Base-by-base conservation (phyloP, 2,329 filamentous ascomycete genomes). In the Colletotrichum tropicale region DNA sequence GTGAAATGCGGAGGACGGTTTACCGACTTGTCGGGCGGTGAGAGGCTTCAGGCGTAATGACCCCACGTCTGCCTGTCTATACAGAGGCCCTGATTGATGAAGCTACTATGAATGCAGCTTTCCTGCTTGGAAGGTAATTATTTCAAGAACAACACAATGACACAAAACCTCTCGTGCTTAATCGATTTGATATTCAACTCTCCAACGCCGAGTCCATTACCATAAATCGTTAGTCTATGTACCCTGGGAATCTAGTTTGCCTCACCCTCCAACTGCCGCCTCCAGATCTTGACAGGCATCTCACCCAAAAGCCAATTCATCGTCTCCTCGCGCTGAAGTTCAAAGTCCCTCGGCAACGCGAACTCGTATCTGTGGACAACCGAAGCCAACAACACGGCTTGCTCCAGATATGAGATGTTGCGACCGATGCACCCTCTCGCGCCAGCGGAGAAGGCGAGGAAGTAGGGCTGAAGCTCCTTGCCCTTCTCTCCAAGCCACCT, bases 321-420 rank as follows among this genome's bases (percentile, higher is more conserved):
- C 10, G 74, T 76, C 52, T 76, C 74, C 30, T 70, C 60, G 3
- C 70, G 43, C 16, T 68, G 64, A 48, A 76, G 18, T 26, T 74
- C 66, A 15, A 76, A 76, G 8, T 69, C 74, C 9, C 66, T 48
- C 9, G 74, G 70, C 66, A 76, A 43, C 3, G 85, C 85, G 18
- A 87, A 86, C 21, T 87, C 84, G 66, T 86, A 88, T 1, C 84
- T 80, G 77, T 86, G 84, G 0, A 89, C 80, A 18, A 88, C 76
- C 2, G 84, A 84, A 1, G 86, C 86, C 18, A 88, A 32, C 2
- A 87, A 74, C 8, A 88, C 84, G 3, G 84, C 85, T 78, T 89
- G 87, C 79, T 89, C 87, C 10, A 89, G 79, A 71, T 88, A 82
- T 5, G 81, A 82, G 18, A 85, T 84, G 36, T 84, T 85, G 34